Percentiles rank a stretch among this genome's conserved stretches.
Evolutionary conservation across 2,329 filamentous ascomycete species (phyloP).

Genomic region (Fusarium sp.): DNA sequence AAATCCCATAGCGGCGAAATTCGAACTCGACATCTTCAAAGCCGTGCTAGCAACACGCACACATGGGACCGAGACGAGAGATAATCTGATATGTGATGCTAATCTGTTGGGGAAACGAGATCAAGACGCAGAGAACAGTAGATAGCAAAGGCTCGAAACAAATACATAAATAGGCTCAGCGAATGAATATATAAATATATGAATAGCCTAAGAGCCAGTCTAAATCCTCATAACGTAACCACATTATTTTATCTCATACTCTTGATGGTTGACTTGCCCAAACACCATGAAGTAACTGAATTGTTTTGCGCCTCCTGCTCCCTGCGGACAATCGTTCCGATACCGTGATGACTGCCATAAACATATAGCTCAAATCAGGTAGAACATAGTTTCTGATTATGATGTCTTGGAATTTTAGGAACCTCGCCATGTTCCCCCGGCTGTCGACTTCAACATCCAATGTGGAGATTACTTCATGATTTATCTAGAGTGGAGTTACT

Average conservation of each 20-base stretch:
- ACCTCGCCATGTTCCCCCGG: background rate
- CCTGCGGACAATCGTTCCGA: background rate
- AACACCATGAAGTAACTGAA: background rate
- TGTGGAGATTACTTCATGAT: slow-evolving; percentile 1
- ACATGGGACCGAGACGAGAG: slow-evolving; percentile 38
- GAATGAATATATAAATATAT: background rate
- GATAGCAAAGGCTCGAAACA: background rate
- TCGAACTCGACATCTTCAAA: slow-evolving; percentile 32
- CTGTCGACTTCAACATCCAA: slow-evolving; percentile 7
- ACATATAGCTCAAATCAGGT: background rate
- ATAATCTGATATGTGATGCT: background rate
- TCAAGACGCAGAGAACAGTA: background rate
- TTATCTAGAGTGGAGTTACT: slow-evolving; percentile 6
- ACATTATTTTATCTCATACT: background rate
- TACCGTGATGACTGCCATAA: background rate
- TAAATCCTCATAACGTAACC: background rate
- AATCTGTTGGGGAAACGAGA: background rate
- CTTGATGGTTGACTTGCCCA: background rate
- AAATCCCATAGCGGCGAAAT: slow-evolving; percentile 40
- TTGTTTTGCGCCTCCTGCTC: background rate
- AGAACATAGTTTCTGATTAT: background rate
- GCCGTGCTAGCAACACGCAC: slow-evolving; percentile 17
- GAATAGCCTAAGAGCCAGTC: background rate
- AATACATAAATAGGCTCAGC: background rate
- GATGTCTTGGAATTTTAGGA: background rate